phyloP scores from a whole-genome alignment of 2,329 filamentous ascomycete species.

The Aspergillus arachidicola region DNA sequence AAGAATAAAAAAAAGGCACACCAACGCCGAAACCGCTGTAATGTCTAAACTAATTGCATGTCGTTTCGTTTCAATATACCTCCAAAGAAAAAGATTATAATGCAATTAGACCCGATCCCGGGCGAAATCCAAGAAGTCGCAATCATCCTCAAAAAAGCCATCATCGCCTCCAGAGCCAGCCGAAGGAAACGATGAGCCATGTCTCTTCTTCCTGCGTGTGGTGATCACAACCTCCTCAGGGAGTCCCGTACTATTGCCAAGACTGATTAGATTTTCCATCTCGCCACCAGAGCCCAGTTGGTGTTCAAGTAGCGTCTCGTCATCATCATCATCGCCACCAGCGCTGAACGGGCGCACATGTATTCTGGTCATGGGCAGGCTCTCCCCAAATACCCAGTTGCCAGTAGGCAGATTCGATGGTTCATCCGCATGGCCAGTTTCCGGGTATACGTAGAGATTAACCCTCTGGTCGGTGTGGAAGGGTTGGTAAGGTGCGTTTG shows the following conservation, averaged over 20 bases:
- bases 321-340: conserved; percentile 38
- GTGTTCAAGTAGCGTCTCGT: conserved; percentile 37
- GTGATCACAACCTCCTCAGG: conserved; percentile 81
- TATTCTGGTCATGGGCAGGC: conserved; percentile 51
- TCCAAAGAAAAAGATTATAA: neutral
- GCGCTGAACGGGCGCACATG: conserved; percentile 49
- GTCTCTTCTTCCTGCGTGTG: conserved; percentile 68
- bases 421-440: conserved; percentile 40
- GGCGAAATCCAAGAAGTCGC: conserved; percentile 87
- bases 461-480: conserved; percentile 92
- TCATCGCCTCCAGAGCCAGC: conserved; percentile 56
- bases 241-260: conserved; percentile 57
- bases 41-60: conserved; percentile 17
- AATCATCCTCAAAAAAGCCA: conserved; percentile 89
- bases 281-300: conserved; percentile 37
- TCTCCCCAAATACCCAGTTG: conserved; percentile 58
- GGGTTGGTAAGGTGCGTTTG: conserved; percentile 91
- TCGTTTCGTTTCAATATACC: neutral
- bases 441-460: conserved; percentile 68
- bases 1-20: conserved; percentile 11
- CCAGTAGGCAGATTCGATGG: conserved; percentile 41
- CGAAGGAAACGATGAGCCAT: conserved; percentile 29
- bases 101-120: conserved; percentile 52
- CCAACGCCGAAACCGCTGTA: conserved; percentile 23
- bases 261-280: conserved; percentile 54